phyloP scores from a whole-genome alignment of 495 filamentous ascomycete genomes.

The Annulohypoxylon maeteangense region DNA sequence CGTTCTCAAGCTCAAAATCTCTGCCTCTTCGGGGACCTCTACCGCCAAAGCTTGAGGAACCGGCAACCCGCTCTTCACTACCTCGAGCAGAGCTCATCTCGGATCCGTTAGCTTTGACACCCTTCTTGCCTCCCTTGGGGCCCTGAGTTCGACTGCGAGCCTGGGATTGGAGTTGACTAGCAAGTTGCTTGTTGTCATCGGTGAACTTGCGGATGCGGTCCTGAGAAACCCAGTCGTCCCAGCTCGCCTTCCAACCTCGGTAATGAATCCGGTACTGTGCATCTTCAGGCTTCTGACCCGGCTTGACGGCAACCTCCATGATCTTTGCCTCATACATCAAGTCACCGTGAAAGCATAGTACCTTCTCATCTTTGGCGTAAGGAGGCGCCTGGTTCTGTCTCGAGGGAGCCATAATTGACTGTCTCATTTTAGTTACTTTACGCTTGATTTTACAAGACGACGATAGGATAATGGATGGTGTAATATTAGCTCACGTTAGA shows the following conservation, averaged over 20 bases:
- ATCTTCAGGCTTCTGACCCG: conserved; percentile 74
- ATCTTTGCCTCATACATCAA: conserved; percentile 98
- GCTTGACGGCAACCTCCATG: conserved; percentile 73
- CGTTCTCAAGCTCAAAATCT: conserved; percentile 88
- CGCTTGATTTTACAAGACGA: too few relatives aligned
- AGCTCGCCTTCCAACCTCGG: conserved; percentile 99
- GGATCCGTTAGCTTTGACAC: conserved; percentile 68
- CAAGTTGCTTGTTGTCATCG: conserved; percentile 91
- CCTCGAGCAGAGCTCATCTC: conserved; percentile 83
- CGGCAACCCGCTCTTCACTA: conserved; percentile 85
- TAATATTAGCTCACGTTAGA: neutral
- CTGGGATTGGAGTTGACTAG: conserved; percentile 71
- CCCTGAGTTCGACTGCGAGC: conserved; percentile 61
- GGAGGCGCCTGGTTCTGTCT: conserved; percentile 59
- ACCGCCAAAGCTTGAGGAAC: conserved; percentile 69
- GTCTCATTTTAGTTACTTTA: conserved; percentile 1
- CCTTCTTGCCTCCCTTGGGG: conserved; percentile 64
- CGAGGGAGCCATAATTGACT: conserved; percentile 51
- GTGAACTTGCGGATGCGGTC: conserved; percentile 94
- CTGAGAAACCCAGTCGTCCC: conserved; percentile 98
- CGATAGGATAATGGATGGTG: neutral
- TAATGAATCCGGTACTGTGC: conserved; percentile 94
- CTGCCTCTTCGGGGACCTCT: conserved; percentile 73
- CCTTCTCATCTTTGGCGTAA: conserved; percentile 89
- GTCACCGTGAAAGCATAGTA: conserved; percentile 96